Percentiles rank a stretch among this genome's conserved stretches.
phyloP scores from a whole-genome alignment of 371 early-diverging fungal genomes.

The Sanchytrium tribonematis region DNA sequence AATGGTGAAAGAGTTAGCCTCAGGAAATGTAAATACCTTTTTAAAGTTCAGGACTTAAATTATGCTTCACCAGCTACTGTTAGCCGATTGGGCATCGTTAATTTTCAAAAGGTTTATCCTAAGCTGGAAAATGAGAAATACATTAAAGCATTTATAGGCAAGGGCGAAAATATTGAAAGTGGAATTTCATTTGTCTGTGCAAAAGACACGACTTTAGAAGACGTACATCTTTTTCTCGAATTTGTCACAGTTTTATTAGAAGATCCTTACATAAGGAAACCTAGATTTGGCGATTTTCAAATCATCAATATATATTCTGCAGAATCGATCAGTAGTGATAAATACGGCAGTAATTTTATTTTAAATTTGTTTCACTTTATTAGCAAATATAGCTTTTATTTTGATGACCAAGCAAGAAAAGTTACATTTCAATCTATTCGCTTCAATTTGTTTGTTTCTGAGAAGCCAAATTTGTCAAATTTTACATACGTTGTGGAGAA shows the following conservation, averaged over 20 bases:
- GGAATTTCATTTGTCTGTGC: not conserved
- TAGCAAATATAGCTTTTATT: not conserved
- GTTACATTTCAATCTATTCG: too few relatives aligned
- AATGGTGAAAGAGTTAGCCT: slow-evolving; percentile 27
- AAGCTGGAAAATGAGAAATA: not conserved
- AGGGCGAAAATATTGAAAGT: not conserved
- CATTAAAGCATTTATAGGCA: not conserved
- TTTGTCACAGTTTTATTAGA: not conserved
- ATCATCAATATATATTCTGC: not conserved
- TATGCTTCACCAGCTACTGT: slow-evolving; percentile 1
- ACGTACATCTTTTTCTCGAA: not conserved
- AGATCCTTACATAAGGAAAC: not conserved
- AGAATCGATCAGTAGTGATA: not conserved
- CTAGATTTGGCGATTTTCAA: not conserved
- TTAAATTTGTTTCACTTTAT: not conserved
- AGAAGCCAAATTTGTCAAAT: too few relatives aligned
- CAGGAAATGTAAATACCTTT: slow-evolving; percentile 23
- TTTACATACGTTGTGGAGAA: too few relatives aligned
- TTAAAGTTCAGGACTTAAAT: not conserved
- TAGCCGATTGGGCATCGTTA: slow-evolving; percentile 9
- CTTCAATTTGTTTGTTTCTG: too few relatives aligned
- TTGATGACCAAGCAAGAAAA: too few relatives aligned
- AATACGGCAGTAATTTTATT: not conserved
- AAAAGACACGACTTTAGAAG: not conserved
- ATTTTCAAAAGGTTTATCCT: slow-evolving; percentile 6